Conservation (phyloP, 768 basidiomycete genomes). For the Peribolospora kevripleyi region DNA sequence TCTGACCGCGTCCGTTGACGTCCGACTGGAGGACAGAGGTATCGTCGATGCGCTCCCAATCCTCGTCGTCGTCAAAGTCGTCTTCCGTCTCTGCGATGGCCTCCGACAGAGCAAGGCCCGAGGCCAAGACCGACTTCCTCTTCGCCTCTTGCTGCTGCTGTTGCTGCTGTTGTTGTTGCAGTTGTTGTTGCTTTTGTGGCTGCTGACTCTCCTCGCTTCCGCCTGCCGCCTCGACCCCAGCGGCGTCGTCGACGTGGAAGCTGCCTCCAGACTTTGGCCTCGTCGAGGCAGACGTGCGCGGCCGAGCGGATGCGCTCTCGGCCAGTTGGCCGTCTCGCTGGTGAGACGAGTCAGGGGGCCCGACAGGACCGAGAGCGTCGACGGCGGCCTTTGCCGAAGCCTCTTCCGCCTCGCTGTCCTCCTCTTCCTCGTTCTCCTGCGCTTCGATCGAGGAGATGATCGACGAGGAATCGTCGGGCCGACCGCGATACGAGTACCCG, state of each 20-base stretch:
- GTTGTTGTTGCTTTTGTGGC: neutral
- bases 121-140: constrained; percentile 50
- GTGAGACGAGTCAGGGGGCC: too few species aligned
- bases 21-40: neutral
- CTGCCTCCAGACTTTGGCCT: neutral
- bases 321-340: too few species aligned
- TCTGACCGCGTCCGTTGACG: constrained; percentile 22
- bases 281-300: neutral
- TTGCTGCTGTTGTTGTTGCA: neutral
- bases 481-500: constrained; percentile 79
- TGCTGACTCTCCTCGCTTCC: too few species aligned
- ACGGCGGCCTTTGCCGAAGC: neutral
- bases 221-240: neutral
- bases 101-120: constrained; percentile 35
- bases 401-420: constrained; percentile 14
- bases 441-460: constrained; percentile 21
- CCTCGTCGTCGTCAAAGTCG: constrained; percentile 6
- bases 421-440: constrained; percentile 44
- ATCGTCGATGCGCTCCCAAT: neutral
- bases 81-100: constrained; percentile 27
- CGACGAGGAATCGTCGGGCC: constrained; percentile 34
- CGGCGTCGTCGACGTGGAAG: neutral
- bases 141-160: neutral
- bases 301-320: too few species aligned
- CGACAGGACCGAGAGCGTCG: neutral